Base-by-base conservation (phyloP, 2,329 filamentous ascomycete species). In the Aplosporella prunicola region DNA sequence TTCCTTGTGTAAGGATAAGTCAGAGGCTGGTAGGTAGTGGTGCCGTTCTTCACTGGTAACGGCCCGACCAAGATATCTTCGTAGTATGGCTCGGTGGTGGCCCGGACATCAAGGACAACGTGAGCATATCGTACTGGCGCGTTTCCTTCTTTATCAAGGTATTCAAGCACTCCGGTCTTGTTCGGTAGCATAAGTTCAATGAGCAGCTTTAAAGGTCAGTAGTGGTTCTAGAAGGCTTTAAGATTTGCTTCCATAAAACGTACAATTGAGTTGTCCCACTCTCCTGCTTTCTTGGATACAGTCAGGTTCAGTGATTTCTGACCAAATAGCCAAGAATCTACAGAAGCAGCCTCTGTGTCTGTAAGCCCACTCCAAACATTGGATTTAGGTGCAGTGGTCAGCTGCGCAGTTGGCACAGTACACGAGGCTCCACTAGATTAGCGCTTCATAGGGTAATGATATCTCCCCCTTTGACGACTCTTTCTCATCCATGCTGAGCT, bases 41-140 rank as follows among this genome's bases (percentile, higher is more conserved):
- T 64, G 1, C 52, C 50, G 25, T 64, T 56, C 16, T 55, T 51
- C 26, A 69, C 50, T 3, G 68, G 68, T 16, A 74, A 47, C 11
- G 70, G 70, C 0, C 70, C 69, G 11, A 72, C 63, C 30, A 67
- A 50, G 43, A 70, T 65, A 39, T 73, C 60, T 30, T 58, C 52
- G 32, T 55, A 51, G 40, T 58, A 57, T 0, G 66, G 52, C 7
- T 60, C 44, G 8, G 30, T 23, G 11, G 24, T 32, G n/a, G n/a
- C n/a, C n/a, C n/a, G n/a, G n/a, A n/a, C n/a, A n/a, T 62, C 54
- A n/a, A 71, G 46, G 3, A 62, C 46, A 1, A 63, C 63, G 33
- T 64, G 65, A 3, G 67, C 68, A 47, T 64, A 69, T 13, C 62
- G 55, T 2, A 47, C 37, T 1, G 67, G 67, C 1, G 50, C 45